phyloP scores from a whole-genome alignment of 257 asterid species.

The Lithospermum erythrorhizon region DNA sequence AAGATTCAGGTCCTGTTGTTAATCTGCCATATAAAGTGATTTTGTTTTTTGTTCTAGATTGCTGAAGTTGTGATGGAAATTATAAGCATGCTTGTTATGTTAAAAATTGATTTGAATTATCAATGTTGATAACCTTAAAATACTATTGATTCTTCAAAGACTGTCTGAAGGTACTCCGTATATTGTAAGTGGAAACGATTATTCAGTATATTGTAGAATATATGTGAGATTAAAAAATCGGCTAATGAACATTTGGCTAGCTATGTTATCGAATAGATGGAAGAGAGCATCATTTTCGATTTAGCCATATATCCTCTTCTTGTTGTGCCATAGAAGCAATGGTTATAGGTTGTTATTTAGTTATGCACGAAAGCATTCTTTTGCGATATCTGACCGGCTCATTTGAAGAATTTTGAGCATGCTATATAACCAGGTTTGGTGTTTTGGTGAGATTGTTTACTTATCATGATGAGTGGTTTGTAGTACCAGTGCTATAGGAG shows the following conservation, averaged over 20 bases:
- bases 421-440: not conserved
- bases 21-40: not conserved
- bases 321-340: no score
- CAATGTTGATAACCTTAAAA: not conserved
- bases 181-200: conserved; percentile 4
- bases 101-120: no score
- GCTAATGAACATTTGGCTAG: not conserved
- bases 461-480: not conserved
- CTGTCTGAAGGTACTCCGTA: not conserved
- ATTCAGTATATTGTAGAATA: not conserved
- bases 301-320: not conserved
- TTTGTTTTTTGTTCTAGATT: not conserved
- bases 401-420: not conserved
- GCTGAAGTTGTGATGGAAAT: no score
- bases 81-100: no score
- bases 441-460: not conserved
- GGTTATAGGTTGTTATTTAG: not conserved
- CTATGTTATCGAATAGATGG: not conserved
- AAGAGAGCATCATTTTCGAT: not conserved
- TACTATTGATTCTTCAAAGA: not conserved
- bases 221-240: not conserved
- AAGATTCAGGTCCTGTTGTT: not conserved
- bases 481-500: not conserved
- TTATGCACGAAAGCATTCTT: no score
- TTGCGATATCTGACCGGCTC: not conserved